phyloP scores from a whole-genome alignment of 306 rosid species.

The Cucumis cinereus region DNA sequence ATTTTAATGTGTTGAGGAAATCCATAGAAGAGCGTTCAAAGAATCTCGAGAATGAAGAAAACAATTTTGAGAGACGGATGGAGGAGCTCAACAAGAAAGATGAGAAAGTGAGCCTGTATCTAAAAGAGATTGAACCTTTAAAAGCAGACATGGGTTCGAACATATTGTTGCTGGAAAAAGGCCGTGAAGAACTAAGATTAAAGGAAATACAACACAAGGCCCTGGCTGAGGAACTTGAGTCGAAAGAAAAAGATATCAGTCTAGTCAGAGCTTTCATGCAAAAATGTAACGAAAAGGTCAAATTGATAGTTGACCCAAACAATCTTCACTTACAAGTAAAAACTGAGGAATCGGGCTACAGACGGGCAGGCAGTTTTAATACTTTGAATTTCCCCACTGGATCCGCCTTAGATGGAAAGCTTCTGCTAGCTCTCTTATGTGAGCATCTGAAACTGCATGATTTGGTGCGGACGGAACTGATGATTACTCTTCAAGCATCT shows the following conservation, averaged over 20 bases:
- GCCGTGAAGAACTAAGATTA: constrained; percentile 13
- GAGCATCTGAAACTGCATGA: constrained; percentile 22
- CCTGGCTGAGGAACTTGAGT: constrained; percentile 14
- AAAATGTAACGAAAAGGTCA: background rate
- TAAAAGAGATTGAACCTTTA: constrained; percentile 1
- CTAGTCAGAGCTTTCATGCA: background rate
- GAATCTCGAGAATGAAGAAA: constrained; percentile 1
- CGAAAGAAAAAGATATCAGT: constrained; percentile 10
- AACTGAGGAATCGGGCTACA: constrained; percentile 6
- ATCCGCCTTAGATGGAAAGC: constrained; percentile 8
- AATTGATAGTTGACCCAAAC: background rate
- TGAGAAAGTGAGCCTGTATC: background rate
- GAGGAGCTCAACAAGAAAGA: constrained; percentile 10
- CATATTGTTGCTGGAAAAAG: constrained; percentile 5
- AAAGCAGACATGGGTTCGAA: constrained; percentile 4
- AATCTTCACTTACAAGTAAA: background rate
- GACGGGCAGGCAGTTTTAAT: background rate
- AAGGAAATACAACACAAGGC: constrained; percentile 17
- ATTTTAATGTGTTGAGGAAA: background rate
- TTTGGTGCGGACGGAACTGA: constrained; percentile 6
- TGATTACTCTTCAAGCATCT: constrained; percentile 18
- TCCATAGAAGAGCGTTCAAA: background rate
- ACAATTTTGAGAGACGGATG: background rate
- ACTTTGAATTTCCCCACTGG: background rate
- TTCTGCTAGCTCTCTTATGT: constrained; percentile 20